A percentile compares a stretch with the other conserved stretches of the same genome.
Conservation (phyloP, 768 basidiomycete genomes). For the Lactarius sp. region DNA sequence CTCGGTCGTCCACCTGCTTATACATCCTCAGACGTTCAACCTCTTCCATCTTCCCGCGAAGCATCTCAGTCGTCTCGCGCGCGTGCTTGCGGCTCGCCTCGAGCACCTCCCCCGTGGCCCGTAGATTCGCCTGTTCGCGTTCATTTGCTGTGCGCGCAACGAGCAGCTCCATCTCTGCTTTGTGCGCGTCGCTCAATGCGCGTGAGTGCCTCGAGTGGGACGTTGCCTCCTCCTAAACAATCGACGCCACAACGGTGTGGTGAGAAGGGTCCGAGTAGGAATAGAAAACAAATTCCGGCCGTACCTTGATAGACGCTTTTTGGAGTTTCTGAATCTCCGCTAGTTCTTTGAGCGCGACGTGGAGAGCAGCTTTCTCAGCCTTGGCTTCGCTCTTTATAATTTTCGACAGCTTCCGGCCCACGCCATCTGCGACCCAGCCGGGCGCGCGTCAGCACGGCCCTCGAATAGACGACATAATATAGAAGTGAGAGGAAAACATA, state of each 20-base stretch:
- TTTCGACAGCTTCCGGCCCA: conserved; percentile 58
- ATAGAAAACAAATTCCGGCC: conserved; percentile 11
- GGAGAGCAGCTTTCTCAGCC: conserved; percentile 58
- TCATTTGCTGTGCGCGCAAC: conserved; percentile 43
- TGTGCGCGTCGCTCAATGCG: conserved; percentile 53
- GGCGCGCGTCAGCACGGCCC: background rate
- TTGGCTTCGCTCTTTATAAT: conserved; percentile 67
- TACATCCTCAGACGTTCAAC: conserved; percentile 60
- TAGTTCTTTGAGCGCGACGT: conserved; percentile 58
- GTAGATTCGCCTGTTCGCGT: conserved; percentile 30
- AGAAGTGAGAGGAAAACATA: conserved; percentile 28
- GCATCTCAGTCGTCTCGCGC: conserved; percentile 51
- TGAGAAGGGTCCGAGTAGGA: background rate
- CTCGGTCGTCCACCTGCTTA: conserved; percentile 59
- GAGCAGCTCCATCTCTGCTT: conserved; percentile 55
- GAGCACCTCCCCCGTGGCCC: conserved; percentile 43
- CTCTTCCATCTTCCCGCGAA: conserved; percentile 69
- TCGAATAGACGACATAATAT: background rate
- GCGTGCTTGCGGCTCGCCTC: conserved; percentile 50
- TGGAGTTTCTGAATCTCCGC: conserved; percentile 66
- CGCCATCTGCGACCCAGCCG: conserved; percentile 40
- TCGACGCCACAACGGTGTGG: background rate
- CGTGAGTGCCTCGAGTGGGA: conserved; percentile 51
- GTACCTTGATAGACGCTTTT: conserved; percentile 55
- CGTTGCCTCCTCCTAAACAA: conserved; percentile 49